Evolutionary conservation across 2,329 filamentous ascomycete genomes (phyloP), one percentile per base, ranked within the genome.

Genomic region (Xylariaceae sp.): DNA sequence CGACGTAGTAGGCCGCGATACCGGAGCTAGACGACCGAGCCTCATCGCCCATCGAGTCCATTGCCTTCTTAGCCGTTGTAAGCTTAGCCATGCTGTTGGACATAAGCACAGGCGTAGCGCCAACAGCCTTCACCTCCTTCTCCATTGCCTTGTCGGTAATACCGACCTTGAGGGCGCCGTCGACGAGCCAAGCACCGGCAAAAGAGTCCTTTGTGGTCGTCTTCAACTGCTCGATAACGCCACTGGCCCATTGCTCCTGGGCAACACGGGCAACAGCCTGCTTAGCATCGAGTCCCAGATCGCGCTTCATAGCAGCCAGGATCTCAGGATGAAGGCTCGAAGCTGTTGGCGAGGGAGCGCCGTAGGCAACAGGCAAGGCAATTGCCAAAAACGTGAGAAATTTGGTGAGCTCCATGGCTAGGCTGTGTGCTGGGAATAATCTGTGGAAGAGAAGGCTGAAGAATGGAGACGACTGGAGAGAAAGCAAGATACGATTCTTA

Each of bases 221-320:
- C 43, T 60, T 58, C 11, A 72, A 59, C 58, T 68, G 60, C 52
- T 72, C 66, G 47, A 73, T 72, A 61, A 73, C 58, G n/a, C 66
- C 64, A 55, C 60, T 57, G 56, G 70, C 69, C 55, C 58, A 55
- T 56, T 69, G 56, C 58, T 73, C 71, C 13, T 68, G 66, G 54
- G 68, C 65, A 48, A 73, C 70, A 62, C 69, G 70, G 56, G 66
- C 66, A 53, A 64, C 67, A 28, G 70, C 71, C 60, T 70, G 65
- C 57, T 66, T 64, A 45, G 70, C 64, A 48, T 72, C 64, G 17
- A 73, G 66, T 13, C 71, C 71, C 47, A 73, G 59, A 63, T 73
- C 71, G 57, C 71, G 71, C 69, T 73, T 73, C 71, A 73, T 73
- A 60, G 71, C 71, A 55, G 66, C 69, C 46, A 73, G 63, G 57